Conservation (phyloP, 2,329 filamentous ascomycete genomes). For the Ophiosphaerella korrae region DNA sequence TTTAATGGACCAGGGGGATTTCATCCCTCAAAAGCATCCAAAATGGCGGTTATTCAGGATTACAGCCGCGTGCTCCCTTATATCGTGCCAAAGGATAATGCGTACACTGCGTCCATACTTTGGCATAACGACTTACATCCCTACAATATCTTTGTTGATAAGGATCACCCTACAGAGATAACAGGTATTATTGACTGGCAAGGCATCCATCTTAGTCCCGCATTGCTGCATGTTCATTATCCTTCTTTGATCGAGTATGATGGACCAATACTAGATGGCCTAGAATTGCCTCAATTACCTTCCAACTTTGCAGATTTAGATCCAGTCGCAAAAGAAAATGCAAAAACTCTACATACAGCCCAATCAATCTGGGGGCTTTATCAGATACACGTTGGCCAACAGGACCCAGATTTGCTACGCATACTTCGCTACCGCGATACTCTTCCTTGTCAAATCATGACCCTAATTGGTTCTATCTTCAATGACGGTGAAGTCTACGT, state of each 20-base stretch:
- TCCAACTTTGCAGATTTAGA: constrained; percentile 7
- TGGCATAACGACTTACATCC: constrained; percentile 28
- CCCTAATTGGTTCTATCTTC: constrained; percentile 5
- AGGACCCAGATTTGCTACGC: constrained; percentile 7
- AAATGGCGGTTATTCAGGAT: constrained; percentile 13
- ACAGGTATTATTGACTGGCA: constrained; percentile 32
- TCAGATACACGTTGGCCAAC: constrained; percentile 8
- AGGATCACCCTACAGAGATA: constrained; percentile 9
- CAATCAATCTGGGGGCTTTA: constrained; percentile 10
- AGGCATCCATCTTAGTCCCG: constrained; percentile 8
- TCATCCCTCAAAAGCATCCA: constrained; percentile 13
- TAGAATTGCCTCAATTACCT: constrained; percentile 3
- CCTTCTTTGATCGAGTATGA: constrained; percentile 12
- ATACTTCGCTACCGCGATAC: constrained; percentile 6
- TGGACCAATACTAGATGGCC: constrained; percentile 4
- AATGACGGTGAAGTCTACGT: constrained; percentile 13
- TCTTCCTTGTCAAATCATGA: constrained; percentile 9
- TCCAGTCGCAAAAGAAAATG: not conserved
- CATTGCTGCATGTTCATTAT: constrained; percentile 7
- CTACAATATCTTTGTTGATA: constrained; percentile 25
- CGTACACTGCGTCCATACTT: constrained; percentile 16
- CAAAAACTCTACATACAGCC: constrained; percentile 2
- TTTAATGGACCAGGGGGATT: constrained; percentile 14
- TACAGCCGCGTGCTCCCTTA: not conserved
- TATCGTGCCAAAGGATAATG: constrained; percentile 8